Conservation (phyloP, 495 filamentous ascomycete species). For the Penicillium dipodomyicola region DNA sequence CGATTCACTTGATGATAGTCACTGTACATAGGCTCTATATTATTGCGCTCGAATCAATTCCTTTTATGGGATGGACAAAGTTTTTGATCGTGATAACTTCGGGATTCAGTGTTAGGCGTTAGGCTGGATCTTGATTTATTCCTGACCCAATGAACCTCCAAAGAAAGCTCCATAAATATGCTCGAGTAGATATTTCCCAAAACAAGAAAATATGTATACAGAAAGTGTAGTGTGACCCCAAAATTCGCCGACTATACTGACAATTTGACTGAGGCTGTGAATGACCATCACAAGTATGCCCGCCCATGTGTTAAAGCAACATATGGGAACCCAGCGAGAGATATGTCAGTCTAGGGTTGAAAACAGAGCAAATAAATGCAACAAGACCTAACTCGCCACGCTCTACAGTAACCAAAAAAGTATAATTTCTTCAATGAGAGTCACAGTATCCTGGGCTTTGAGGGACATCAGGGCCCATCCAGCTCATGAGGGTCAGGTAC, state of each 20-base stretch:
- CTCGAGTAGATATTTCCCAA: conserved; percentile 4
- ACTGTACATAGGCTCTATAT: conserved; percentile 29
- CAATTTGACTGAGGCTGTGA: conserved; percentile 10
- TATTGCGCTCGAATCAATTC: conserved; percentile 16
- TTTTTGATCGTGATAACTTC: not conserved
- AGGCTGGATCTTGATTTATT: not conserved
- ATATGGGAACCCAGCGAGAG: conserved; percentile 13
- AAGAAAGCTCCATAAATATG: not conserved
- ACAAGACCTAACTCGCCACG: conserved; percentile 1
- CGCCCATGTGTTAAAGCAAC: conserved; percentile 15
- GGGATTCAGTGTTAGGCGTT: not conserved
- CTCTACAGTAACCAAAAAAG: conserved; percentile 5
- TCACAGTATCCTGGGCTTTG: conserved; percentile 61
- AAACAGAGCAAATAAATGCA: conserved; percentile 9
- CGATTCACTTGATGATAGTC: conserved; percentile 9
- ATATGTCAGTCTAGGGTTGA: conserved; percentile 20
- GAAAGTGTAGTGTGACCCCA: conserved; percentile 4
- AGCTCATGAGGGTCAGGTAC: conserved; percentile 74
- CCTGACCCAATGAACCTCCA: not conserved
- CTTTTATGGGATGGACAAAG: not conserved
- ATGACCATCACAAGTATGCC: conserved; percentile 10
- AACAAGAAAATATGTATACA: conserved; percentile 19
- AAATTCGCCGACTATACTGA: conserved; percentile 9
- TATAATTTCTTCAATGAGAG: conserved; percentile 24
- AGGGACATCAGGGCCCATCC: conserved; percentile 53